Percentiles rank a stretch among this genome's conserved stretches.
Evolutionary conservation across 2,329 filamentous ascomycete genomes (phyloP).

Genomic region (Fragosphaeria purpurea): DNA sequence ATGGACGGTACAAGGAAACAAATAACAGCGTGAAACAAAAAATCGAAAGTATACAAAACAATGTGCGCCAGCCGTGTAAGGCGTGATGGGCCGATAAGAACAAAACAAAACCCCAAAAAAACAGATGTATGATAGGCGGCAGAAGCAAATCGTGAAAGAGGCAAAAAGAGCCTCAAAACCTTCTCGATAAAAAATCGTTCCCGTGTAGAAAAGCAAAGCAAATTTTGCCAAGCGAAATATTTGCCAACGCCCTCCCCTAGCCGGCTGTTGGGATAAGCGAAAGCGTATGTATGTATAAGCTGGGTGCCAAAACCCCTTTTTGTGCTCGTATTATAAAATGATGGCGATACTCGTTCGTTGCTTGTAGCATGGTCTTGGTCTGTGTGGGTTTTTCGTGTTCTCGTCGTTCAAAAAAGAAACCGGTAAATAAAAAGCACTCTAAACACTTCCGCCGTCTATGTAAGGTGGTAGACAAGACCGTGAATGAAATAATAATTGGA

Average conservation of each 20-base stretch:
- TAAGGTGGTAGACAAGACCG: slow-evolving; percentile 2
- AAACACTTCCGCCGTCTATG: slow-evolving; percentile 11
- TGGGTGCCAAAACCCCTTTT: not conserved
- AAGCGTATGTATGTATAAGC: too few species aligned
- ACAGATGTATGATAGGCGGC: not conserved
- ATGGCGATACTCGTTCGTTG: not conserved
- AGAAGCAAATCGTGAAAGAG: too few species aligned
- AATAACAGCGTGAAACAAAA: too few species aligned
- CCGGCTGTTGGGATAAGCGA: too few species aligned
- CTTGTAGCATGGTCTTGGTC: slow-evolving; percentile 1
- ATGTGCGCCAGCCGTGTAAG: too few species aligned
- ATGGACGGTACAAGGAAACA: not conserved
- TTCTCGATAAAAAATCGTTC: not conserved
- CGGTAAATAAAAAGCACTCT: slow-evolving; percentile 5
- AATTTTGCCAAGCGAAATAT: not conserved
- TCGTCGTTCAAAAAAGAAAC: slow-evolving; percentile 5
- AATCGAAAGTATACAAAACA: too few species aligned
- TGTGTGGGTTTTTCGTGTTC: slow-evolving; percentile 5
- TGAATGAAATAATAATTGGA: not conserved
- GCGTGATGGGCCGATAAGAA: too few species aligned
- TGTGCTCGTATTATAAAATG: not conserved
- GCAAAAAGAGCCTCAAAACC: too few species aligned
- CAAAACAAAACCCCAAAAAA: too few species aligned
- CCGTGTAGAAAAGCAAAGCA: not conserved
- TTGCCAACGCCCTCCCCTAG: not conserved